phyloP scores from a whole-genome alignment of 306 rosid genomes.

The Cyamopsis tetragonoloba region DNA sequence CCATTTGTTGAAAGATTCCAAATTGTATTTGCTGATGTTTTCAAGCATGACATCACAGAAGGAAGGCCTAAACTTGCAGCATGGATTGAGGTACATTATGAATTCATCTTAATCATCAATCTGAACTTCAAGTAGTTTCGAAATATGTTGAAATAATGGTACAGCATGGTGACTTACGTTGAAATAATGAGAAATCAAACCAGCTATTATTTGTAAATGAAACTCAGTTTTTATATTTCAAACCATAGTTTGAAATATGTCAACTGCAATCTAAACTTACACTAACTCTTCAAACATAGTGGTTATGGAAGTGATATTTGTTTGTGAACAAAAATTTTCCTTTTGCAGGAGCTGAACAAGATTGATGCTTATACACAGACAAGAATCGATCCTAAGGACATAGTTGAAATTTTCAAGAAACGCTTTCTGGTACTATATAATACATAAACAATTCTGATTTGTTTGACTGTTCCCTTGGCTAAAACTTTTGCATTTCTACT shows the following conservation, averaged over 20 bases:
- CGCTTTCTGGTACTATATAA: constrained; percentile 43
- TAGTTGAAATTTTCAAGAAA: constrained; percentile 45
- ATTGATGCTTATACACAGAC: constrained; percentile 65
- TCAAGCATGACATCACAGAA: constrained; percentile 56
- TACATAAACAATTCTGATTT: background rate
- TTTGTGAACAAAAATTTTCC: background rate
- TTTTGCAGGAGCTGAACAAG: constrained; percentile 64
- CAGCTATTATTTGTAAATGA: too few species aligned
- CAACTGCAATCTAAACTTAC: too few species aligned
- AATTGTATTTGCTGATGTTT: constrained; percentile 39
- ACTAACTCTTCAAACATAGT: background rate
- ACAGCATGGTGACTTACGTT: too few species aligned
- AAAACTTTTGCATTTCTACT: background rate
- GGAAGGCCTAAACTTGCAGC: constrained; percentile 72
- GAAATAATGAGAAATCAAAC: too few species aligned
- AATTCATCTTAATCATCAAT: background rate
- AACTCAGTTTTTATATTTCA: too few species aligned
- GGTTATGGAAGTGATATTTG: background rate
- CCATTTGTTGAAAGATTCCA: constrained; percentile 73
- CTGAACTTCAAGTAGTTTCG: constrained; percentile 5
- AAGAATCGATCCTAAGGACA: constrained; percentile 44
- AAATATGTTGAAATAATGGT: too few species aligned
- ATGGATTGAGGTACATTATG: constrained; percentile 61
- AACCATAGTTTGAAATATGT: too few species aligned
- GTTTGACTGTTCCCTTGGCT: background rate